phyloP scores from a whole-genome alignment of 2,329 filamentous ascomycete species.

The Colletotrichum sp. region DNA sequence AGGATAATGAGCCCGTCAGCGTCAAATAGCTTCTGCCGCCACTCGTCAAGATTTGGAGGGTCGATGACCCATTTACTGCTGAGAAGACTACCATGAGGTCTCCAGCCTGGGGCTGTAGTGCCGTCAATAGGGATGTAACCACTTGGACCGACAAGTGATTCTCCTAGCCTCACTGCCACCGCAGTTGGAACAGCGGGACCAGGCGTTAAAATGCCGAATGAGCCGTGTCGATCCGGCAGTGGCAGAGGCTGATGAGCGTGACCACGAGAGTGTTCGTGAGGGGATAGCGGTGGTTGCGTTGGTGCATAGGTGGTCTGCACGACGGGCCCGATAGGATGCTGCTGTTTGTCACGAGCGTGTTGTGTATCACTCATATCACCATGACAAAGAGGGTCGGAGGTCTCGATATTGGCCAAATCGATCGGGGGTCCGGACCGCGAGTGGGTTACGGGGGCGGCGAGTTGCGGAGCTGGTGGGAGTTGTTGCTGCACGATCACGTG shows the following conservation, averaged over 20 bases:
- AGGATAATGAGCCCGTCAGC: slow-evolving; percentile 76
- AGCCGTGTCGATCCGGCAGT: slow-evolving; percentile 36
- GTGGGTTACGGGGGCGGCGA: slow-evolving; percentile 1
- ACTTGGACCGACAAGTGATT: slow-evolving; percentile 38
- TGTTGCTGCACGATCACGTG: slow-evolving; percentile 9
- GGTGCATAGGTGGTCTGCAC: neutral
- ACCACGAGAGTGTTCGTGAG: neutral
- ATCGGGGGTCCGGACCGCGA: slow-evolving; percentile 15
- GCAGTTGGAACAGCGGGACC: slow-evolving; percentile 31
- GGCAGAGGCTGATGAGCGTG: neutral
- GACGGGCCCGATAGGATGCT: neutral
- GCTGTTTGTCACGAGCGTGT: slow-evolving; percentile 1
- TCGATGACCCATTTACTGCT: slow-evolving; percentile 64
- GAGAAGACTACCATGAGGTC: slow-evolving; percentile 55
- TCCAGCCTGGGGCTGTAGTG: slow-evolving; percentile 15
- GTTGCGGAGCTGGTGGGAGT: slow-evolving; percentile 11
- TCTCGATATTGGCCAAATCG: neutral
- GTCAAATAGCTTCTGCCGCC: slow-evolving; percentile 76
- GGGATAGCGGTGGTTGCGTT: neutral
- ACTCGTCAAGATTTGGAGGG: slow-evolving; percentile 70
- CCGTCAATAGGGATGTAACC: slow-evolving; percentile 12
- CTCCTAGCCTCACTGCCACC: slow-evolving; percentile 36
- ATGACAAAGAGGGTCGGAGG: neutral
- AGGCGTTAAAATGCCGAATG: slow-evolving; percentile 52
- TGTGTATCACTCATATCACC: neutral